Conservation (phyloP, 2,329 filamentous ascomycete genomes). For the Nannizziopsis arthrosporioides region DNA sequence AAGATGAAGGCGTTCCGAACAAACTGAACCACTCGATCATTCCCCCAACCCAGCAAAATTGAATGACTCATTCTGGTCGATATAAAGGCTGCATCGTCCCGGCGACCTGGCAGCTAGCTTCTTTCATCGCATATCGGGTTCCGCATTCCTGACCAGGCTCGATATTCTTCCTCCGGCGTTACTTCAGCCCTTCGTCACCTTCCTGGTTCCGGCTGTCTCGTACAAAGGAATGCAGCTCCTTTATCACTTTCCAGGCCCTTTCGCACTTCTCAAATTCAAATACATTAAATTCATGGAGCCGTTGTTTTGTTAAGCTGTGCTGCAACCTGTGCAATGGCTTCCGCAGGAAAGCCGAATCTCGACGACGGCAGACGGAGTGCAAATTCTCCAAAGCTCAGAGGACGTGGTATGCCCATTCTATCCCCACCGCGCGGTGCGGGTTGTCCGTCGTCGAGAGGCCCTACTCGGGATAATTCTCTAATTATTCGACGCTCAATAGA, state of each 20-base stretch:
- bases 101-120: too few relatives aligned
- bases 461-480: background rate
- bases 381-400: constrained; percentile 39
- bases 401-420: constrained; percentile 33
- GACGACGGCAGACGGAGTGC: constrained; percentile 36
- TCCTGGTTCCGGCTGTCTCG: constrained; percentile 12
- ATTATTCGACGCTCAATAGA: constrained; percentile 36
- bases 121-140: too few relatives aligned
- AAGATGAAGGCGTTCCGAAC: background rate
- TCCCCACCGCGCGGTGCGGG: background rate
- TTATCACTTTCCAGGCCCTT: constrained; percentile 20
- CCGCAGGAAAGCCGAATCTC: constrained; percentile 32
- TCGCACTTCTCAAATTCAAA: constrained; percentile 19
- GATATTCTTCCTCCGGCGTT: background rate
- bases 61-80: too few relatives aligned
- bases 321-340: constrained; percentile 31
- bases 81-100: too few relatives aligned
- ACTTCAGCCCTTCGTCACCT: background rate
- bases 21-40: background rate
- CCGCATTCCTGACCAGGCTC: background rate
- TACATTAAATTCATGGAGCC: constrained; percentile 31
- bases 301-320: constrained; percentile 27
- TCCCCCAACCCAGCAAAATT: too few relatives aligned
- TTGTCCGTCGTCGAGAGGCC: background rate
- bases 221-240: constrained; percentile 30